Percentiles rank a stretch among this genome's conserved stretches.
phyloP scores from a whole-genome alignment of 345 rosid species.

The Brassica nigra region DNA sequence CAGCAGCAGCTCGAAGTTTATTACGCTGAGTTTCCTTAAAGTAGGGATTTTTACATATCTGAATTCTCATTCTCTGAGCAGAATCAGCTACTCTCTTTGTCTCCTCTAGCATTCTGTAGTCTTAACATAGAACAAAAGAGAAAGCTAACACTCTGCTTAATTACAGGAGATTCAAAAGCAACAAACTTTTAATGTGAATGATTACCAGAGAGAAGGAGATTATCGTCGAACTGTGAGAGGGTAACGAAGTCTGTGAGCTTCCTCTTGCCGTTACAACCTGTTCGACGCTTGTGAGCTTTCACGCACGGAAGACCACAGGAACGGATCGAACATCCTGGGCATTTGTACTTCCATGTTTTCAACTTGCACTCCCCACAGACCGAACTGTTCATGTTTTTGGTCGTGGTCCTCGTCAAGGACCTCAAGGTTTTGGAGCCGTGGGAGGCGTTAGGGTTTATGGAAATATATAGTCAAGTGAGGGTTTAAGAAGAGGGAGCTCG shows the following conservation, averaged over 20 bases:
- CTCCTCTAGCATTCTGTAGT: conserved; percentile 84
- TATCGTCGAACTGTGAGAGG: conserved; percentile 66
- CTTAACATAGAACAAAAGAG: conserved; percentile 31
- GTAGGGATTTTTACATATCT: conserved; percentile 45
- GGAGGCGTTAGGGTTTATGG: no score
- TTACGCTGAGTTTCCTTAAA: conserved; percentile 42
- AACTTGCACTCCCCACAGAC: conserved; percentile 69
- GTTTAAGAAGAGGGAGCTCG: no score
- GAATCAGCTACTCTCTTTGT: conserved; percentile 77
- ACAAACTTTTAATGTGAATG: background rate
- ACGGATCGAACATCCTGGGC: conserved; percentile 82
- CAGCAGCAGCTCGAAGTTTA: conserved; percentile 57
- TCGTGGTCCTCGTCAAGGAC: background rate
- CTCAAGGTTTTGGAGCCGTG: conserved; percentile 22
- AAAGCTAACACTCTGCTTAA: background rate
- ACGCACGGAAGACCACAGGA: conserved; percentile 82
- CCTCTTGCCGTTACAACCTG: conserved; percentile 73
- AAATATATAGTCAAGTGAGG: no score
- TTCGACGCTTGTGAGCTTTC: conserved; percentile 79
- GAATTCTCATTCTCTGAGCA: conserved; percentile 59
- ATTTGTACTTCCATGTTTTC: conserved; percentile 67
- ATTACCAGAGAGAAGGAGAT: conserved; percentile 72
- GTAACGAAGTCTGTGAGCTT: conserved; percentile 57
- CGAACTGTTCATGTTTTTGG: no score
- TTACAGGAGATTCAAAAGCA: background rate